Conservation (phyloP, 192 early-diverging fungal species). For the Phycomyces nitens region DNA sequence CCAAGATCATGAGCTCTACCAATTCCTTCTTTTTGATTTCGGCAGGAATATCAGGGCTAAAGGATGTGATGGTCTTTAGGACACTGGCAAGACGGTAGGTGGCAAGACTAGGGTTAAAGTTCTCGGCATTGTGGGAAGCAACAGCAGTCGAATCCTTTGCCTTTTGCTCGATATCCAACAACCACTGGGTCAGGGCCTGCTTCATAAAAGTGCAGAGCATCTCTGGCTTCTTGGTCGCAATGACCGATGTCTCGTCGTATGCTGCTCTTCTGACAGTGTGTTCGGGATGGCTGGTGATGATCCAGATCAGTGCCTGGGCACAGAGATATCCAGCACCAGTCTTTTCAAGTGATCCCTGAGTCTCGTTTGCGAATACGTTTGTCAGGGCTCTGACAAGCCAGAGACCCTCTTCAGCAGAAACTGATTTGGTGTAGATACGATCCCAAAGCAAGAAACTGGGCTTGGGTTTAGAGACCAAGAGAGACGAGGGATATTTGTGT, state of each 20-base stretch:
- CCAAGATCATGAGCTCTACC: constrained; percentile 44
- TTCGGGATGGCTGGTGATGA: constrained; percentile 44
- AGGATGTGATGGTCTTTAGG: constrained; percentile 47
- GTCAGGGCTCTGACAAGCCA: constrained; percentile 67
- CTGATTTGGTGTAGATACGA: constrained; percentile 74
- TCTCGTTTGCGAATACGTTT: constrained; percentile 38
- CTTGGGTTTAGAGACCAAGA: constrained; percentile 44
- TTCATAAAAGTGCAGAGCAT: constrained; percentile 35
- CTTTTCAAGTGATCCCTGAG: constrained; percentile 39
- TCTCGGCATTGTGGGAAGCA: constrained; percentile 22
- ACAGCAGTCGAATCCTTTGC: constrained; percentile 47
- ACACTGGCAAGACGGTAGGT: constrained; percentile 49
- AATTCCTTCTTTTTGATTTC: constrained; percentile 36
- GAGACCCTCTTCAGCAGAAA: constrained; percentile 53
- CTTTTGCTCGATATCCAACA: constrained; percentile 44
- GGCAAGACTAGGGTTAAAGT: constrained; percentile 30
- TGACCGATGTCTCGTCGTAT: constrained; percentile 37
- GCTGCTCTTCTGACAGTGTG: constrained; percentile 40
- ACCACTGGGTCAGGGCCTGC: constrained; percentile 44
- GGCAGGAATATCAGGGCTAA: constrained; percentile 27
- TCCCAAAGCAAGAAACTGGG: constrained; percentile 81
- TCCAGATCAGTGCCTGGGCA: constrained; percentile 55
- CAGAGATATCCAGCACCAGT: constrained; percentile 33
- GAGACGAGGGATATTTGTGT: constrained; percentile 34
- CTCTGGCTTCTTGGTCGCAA: constrained; percentile 28